Evolutionary conservation across 306 rosid genomes (phyloP).

Genomic region (Ziziphus jujuba): DNA sequence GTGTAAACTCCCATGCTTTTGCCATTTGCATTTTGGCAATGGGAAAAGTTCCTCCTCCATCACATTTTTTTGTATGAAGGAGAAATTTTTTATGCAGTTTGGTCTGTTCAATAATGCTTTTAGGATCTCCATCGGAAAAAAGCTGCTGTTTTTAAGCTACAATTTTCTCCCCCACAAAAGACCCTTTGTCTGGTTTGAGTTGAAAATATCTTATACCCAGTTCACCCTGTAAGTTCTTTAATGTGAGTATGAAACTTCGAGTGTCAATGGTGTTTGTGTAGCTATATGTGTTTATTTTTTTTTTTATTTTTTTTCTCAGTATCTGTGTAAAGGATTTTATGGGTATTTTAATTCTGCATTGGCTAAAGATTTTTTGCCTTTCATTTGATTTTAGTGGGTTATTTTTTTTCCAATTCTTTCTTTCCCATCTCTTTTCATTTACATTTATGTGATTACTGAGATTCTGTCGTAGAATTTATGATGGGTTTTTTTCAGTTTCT

Average conservation of each 20-base stretch:
- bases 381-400: slow-evolving; percentile 15
- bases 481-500: slow-evolving; percentile 21
- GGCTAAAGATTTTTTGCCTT: slow-evolving; percentile 27
- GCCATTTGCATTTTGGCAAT: slow-evolving; percentile 22
- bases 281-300: slow-evolving; percentile 17
- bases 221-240: slow-evolving; percentile 36
- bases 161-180: slow-evolving; percentile 14
- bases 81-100: slow-evolving; percentile 29
- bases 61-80: slow-evolving; percentile 22
- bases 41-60: slow-evolving; percentile 35
- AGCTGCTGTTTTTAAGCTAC: slow-evolving; percentile 9
- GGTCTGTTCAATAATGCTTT: slow-evolving; percentile 37
- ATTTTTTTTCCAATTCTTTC: slow-evolving; percentile 15
- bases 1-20: slow-evolving; percentile 46
- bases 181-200: slow-evolving; percentile 18
- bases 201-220: slow-evolving; percentile 10
- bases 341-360: slow-evolving; percentile 20
- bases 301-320: slow-evolving; percentile 28
- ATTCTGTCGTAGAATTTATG: slow-evolving; percentile 13
- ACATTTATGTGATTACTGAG: slow-evolving; percentile 21
- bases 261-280: slow-evolving; percentile 13
- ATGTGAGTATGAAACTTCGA: slow-evolving; percentile 17
- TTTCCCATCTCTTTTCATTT: background rate
- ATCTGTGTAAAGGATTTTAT: too few species aligned
- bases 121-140: slow-evolving; percentile 31